Evolutionary conservation across 768 basidiomycete species (phyloP).

Genomic region (Agrocybe pediades): DNA sequence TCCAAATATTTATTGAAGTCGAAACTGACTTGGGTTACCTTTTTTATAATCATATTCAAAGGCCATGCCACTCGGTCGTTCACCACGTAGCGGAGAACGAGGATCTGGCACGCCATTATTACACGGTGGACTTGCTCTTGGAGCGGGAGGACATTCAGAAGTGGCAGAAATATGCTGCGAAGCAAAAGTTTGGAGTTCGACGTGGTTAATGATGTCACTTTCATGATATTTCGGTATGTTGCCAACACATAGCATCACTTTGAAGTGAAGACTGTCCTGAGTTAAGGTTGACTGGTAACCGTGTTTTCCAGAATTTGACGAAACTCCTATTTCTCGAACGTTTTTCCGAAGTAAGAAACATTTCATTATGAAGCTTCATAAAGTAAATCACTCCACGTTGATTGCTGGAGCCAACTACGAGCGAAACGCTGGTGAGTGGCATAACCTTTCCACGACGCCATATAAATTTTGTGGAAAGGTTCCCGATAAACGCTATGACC

Average conservation of each 20-base stretch:
- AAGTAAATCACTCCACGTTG: no score
- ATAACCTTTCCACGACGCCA: not conserved
- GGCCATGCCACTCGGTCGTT: slow-evolving; percentile 46
- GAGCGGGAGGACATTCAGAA: slow-evolving; percentile 55
- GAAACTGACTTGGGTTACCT: no score
- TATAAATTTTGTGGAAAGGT: not conserved
- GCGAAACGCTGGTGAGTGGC: not conserved
- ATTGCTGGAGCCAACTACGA: not conserved
- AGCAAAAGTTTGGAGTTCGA: slow-evolving; percentile 36
- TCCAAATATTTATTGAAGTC: no score
- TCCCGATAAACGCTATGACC: no score
- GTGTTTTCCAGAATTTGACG: no score
- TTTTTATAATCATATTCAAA: slow-evolving; percentile 18
- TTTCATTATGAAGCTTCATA: no score
- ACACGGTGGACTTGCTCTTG: slow-evolving; percentile 52
- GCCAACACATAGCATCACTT: no score
- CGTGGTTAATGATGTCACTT: slow-evolving; percentile 7
- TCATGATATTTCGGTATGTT: no score
- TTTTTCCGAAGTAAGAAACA: no score
- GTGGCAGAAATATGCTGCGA: slow-evolving; percentile 57
- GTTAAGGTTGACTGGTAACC: no score
- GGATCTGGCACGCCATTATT: slow-evolving; percentile 49
- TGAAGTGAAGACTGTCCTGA: no score
- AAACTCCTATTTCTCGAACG: no score
- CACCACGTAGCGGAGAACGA: slow-evolving; percentile 53